Evolutionary conservation across 2,329 filamentous ascomycete genomes (phyloP), one percentile per base, ranked within the genome.

Genomic region (Aspergillus bombycis): DNA sequence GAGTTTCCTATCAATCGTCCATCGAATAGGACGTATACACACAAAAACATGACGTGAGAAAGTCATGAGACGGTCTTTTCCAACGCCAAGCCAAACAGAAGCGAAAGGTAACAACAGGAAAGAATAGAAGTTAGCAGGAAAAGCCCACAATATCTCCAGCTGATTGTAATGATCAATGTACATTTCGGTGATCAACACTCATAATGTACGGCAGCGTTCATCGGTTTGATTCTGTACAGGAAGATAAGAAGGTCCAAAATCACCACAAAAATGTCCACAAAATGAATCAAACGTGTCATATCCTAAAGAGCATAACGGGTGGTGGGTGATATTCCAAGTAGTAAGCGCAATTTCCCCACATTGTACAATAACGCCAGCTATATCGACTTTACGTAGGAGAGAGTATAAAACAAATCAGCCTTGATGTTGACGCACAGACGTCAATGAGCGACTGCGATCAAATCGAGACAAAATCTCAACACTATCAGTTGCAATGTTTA

Each of bases 401-500:
- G 14, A 32, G 10, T 30, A 52, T n/a, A 32, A 19, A 32, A 12
- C 28, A 30, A n/a, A 32, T 9, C 10, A 8, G 28, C 48, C 11
- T 32, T 52, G 28, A 30, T 3, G 30, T 23, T 38, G 52, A 12
- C 10, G 16, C 19, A 9, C n/a, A n/a, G 6, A 38, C 21, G 11
- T 16, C 34, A 38, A 38, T 19, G 30, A 7, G 3, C 7, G 26
- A 11, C 12, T 19, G 48, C 21, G 46, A 23, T 34, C 19, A 30
- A 23, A 41, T 56, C 34, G 58, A 46, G 34, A 54, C 26, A 36
- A 34, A 30, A 57, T 57, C 11, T 61, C 26, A n/a, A 55, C 41
- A 26, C 41, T 38, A 62, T 57, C 57, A 62, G 43, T 46, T 41
- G 38, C 52, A 50, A 60, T 26, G 43, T 23, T 67, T 67, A 78